Conservation (phyloP, 345 rosid genomes). For the Trapa bicornis region DNA sequence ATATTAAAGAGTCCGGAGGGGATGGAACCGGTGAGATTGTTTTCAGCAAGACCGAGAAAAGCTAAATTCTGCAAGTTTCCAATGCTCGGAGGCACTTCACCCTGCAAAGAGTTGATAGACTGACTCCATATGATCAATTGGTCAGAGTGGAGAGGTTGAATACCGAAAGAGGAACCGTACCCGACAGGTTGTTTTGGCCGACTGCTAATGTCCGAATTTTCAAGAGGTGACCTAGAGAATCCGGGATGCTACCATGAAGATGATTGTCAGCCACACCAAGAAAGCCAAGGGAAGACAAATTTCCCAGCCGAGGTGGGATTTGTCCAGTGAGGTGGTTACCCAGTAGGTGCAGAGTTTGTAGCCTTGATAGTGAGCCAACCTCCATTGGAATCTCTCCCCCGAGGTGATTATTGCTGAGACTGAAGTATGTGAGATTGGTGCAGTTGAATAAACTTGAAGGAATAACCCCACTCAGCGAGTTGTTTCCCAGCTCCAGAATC, state of each 20-base stretch:
- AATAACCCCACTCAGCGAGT: constrained; percentile 12
- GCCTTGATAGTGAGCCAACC: constrained; percentile 11
- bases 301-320: constrained; percentile 19
- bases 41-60: constrained; percentile 8
- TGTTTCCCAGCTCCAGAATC: neutral
- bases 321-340: constrained; percentile 15
- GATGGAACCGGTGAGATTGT: constrained; percentile 14
- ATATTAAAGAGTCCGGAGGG: constrained; percentile 11
- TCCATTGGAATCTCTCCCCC: constrained; percentile 14
- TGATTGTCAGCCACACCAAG: neutral
- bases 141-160: constrained; percentile 19
- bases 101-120: constrained; percentile 6
- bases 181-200: neutral
- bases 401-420: neutral
- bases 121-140: constrained; percentile 1
- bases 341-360: neutral
- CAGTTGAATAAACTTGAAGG: constrained; percentile 14
- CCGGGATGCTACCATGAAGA: constrained; percentile 11
- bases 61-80: constrained; percentile 8
- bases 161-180: constrained; percentile 13
- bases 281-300: constrained; percentile 5
- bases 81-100: constrained; percentile 14
- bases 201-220: neutral
- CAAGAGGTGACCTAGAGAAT: constrained; percentile 9
- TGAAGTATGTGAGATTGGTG: neutral